Conservation (phyloP, 2,329 filamentous ascomycete species). For the Mycosphaerella arachidis region DNA sequence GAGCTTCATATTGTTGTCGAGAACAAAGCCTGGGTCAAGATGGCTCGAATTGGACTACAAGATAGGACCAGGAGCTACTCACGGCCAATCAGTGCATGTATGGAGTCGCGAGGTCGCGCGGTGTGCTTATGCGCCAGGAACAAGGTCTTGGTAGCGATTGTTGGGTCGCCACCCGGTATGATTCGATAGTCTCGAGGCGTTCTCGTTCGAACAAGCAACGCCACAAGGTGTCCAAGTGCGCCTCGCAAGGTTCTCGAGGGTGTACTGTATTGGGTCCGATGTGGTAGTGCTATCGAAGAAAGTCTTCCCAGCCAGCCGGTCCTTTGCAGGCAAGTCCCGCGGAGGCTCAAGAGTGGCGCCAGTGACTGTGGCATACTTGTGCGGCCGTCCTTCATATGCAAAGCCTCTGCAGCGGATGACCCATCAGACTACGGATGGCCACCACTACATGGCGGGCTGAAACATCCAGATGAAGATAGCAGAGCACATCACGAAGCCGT, state of each 20-base stretch:
- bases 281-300: too few relatives aligned
- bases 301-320: too few relatives aligned
- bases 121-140: neutral
- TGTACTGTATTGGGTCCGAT: too few relatives aligned
- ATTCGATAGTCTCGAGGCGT: neutral
- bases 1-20: neutral
- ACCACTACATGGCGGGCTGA: too few relatives aligned
- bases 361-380: too few relatives aligned
- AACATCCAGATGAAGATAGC: too few relatives aligned
- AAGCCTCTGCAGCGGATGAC: too few relatives aligned
- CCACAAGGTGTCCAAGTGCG: neutral
- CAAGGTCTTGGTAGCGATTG: neutral
- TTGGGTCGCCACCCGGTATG: neutral
- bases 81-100: neutral
- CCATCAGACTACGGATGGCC: too few relatives aligned
- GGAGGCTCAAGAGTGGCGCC: too few relatives aligned
- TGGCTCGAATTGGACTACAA: neutral
- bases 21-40: neutral
- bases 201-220: neutral
- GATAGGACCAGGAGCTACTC: neutral
- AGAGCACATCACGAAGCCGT: too few relatives aligned
- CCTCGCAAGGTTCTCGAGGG: neutral
- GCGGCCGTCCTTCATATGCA: too few relatives aligned
- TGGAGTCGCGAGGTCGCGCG: neutral
- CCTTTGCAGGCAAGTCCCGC: too few relatives aligned